Percentiles rank a stretch among this genome's conserved stretches.
phyloP scores from a whole-genome alignment of 305 asterid genomes.

The Salvia sclarea region DNA sequence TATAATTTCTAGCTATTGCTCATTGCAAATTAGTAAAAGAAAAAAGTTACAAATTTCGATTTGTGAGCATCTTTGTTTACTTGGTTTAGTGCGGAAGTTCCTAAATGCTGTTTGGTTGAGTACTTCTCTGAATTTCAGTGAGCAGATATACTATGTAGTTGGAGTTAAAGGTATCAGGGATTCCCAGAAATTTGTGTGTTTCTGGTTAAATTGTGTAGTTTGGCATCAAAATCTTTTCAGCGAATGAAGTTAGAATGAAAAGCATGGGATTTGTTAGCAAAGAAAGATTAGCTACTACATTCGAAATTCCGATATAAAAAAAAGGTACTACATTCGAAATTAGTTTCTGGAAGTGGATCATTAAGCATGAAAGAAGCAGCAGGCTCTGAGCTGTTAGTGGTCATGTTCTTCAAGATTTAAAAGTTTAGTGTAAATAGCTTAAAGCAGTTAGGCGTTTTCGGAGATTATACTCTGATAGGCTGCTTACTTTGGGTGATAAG shows the following conservation, averaged over 20 bases:
- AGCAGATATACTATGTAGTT: background rate
- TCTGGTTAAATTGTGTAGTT: background rate
- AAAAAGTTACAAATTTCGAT: background rate
- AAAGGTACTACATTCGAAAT: background rate
- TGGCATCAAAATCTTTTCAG: background rate
- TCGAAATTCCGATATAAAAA: too few species aligned
- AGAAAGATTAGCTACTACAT: background rate
- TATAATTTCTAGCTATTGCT: background rate
- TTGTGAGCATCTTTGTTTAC: background rate
- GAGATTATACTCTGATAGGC: too few species aligned
- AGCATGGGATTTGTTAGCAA: background rate
- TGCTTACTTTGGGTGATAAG: too few species aligned
- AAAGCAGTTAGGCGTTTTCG: background rate
- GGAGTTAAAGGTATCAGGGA: background rate
- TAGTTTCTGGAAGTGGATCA: background rate
- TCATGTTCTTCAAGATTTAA: background rate
- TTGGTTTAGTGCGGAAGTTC: slow-evolving; percentile 11
- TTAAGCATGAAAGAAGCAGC: background rate
- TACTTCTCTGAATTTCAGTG: background rate
- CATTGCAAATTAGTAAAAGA: background rate
- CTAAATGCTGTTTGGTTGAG: background rate
- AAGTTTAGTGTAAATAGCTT: background rate
- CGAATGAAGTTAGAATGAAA: slow-evolving; percentile 7
- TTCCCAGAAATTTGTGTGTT: background rate
- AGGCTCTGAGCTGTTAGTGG: background rate